Evolutionary conservation across 257 asterid species (phyloP), one percentile per base, ranked within the genome.

Genomic region (Solanum etuberosum): DNA sequence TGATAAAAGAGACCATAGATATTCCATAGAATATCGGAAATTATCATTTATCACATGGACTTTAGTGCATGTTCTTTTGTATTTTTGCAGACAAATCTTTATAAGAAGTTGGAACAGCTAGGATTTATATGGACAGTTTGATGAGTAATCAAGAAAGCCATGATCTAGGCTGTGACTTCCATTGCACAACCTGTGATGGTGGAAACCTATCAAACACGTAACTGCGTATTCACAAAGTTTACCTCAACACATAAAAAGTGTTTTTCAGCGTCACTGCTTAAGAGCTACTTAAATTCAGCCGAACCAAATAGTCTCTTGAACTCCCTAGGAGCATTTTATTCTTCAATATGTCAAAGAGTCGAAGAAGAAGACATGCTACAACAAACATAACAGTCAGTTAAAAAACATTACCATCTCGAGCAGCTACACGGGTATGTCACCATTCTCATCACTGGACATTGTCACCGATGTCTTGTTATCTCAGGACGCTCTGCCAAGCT

Each of bases 21-120:
- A 54, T 37, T 84, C 88, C 86, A 86, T 35, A 82, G 68, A 88
- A 67, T 80, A 80, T n/a, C 88, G 88, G 88, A 86, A 84, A 67
- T 70, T 68, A 83, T 40, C 88, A 87, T 90, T 70, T 51, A 83
- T 51, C 88, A 87, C 90, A 78, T 90, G 90, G 87, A 31, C 74
- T 42, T 35, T 59, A 77, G n/a, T 40, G 23, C 35, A 77, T 42
- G 9, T 63, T 84, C 78, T 61, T 59, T 59, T n/a, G 32, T 35
- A 54, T 9, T 61, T 83, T 43, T 25, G 25, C 25, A 78, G 84
- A 78, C 25, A 27, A 40, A 73, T 73, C 51, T 73, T 37, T 35
- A 25, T 35, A 73, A n/a, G 0, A 35, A 18, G 51, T 5, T 73
- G 82, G 10, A 72, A 72, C 46, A 20, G 0, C 81, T 20, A 35